A percentile compares a stretch with the other conserved stretches of the same genome.
Evolutionary conservation across 2,329 filamentous ascomycete species (phyloP).

Genomic region (Arthroderma sp.): DNA sequence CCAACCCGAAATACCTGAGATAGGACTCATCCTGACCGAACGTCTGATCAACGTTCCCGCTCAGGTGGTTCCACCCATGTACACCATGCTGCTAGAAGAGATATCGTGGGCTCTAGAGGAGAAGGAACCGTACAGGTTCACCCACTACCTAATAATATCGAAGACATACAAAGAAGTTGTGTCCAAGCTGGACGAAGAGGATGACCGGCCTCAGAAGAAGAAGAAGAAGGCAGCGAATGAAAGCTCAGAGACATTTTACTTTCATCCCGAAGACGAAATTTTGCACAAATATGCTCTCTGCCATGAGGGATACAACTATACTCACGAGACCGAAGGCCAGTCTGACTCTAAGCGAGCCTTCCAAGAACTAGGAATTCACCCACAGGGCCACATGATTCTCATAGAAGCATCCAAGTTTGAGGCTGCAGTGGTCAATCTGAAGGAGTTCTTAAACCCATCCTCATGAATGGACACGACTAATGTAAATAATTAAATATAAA

Average conservation of each 20-base stretch:
- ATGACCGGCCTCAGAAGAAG: slow-evolving; percentile 51
- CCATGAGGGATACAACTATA: slow-evolving; percentile 61
- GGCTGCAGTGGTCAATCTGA: slow-evolving; percentile 61
- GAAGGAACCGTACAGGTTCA: slow-evolving; percentile 82
- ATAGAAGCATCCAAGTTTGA: slow-evolving; percentile 71
- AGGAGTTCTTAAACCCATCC: slow-evolving; percentile 54
- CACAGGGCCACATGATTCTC: slow-evolving; percentile 72
- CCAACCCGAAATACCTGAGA: slow-evolving; percentile 43
- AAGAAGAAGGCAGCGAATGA: slow-evolving; percentile 44
- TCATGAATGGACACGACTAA: background rate
- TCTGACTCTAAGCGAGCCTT: slow-evolving; percentile 91
- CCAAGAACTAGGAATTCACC: slow-evolving; percentile 79
- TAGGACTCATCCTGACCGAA: slow-evolving; percentile 83
- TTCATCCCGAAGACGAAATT: slow-evolving; percentile 92
- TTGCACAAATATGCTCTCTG: slow-evolving; percentile 64
- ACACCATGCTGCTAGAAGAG: slow-evolving; percentile 86
- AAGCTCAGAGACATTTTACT: slow-evolving; percentile 61
- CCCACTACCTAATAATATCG: slow-evolving; percentile 82
- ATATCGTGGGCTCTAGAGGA: slow-evolving; percentile 78
- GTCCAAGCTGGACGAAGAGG: slow-evolving; percentile 62
- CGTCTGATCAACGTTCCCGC: slow-evolving; percentile 93
- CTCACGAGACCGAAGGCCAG: slow-evolving; percentile 62
- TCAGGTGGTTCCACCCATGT: slow-evolving; percentile 85
- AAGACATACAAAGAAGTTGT: slow-evolving; percentile 86
- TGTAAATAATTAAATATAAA: background rate